Percentiles rank a stretch among this genome's conserved stretches.
phyloP scores from a whole-genome alignment of 192 early-diverging fungal species.

The Mortierella claussenii region DNA sequence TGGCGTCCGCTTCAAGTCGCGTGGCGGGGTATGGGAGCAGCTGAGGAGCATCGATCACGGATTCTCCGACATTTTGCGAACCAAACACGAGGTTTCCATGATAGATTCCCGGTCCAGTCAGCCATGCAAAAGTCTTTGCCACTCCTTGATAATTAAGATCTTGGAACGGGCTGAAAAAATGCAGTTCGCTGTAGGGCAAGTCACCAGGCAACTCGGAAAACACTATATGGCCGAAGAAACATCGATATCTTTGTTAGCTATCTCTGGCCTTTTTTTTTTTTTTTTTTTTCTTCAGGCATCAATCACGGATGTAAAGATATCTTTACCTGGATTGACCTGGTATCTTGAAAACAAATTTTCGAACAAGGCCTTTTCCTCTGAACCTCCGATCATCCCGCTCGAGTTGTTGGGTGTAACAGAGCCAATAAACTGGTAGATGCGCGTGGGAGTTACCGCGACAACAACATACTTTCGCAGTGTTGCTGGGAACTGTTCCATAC shows the following conservation, averaged over 20 bases:
- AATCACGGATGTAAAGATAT: no score
- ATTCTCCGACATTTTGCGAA: conserved; percentile 77
- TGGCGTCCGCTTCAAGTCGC: conserved; percentile 48
- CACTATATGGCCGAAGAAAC: conserved; percentile 31
- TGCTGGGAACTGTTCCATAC: conserved; percentile 84
- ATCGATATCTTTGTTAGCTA: background rate
- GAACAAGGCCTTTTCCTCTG: conserved; percentile 77
- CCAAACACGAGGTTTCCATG: conserved; percentile 85
- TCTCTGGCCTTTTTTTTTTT: background rate
- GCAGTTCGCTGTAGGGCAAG: conserved; percentile 65
- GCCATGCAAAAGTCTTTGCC: conserved; percentile 90
- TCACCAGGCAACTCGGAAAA: conserved; percentile 70
- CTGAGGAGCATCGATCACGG: conserved; percentile 83
- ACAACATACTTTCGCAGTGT: conserved; percentile 81
- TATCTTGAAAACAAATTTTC: conserved; percentile 78
- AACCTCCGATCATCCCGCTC: conserved; percentile 54
- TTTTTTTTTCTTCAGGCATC: background rate
- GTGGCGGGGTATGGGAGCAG: conserved; percentile 82
- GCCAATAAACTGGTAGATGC: conserved; percentile 95
- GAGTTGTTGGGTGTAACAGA: conserved; percentile 54
- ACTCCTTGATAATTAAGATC: conserved; percentile 72
- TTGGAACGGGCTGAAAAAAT: conserved; percentile 77
- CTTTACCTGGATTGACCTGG: conserved; percentile 71
- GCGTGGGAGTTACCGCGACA: conserved; percentile 81
- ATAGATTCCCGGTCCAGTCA: conserved; percentile 90